phyloP scores from a whole-genome alignment of 2,329 filamentous ascomycete genomes.

The Dactylonectria estremocensis region DNA sequence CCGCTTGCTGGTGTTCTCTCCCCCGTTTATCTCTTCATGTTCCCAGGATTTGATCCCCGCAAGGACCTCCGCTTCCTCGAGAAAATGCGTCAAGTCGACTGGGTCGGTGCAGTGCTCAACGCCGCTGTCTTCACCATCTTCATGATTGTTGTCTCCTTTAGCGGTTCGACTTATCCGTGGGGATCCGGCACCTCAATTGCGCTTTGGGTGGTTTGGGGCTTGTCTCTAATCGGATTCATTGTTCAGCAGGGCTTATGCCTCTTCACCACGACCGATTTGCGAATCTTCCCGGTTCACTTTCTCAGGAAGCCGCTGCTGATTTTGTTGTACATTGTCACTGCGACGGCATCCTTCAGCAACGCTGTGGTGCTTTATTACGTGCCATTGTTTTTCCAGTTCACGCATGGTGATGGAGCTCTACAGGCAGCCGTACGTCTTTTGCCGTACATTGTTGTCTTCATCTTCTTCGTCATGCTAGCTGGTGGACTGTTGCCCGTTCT shows the following conservation, averaged over 20 bases:
- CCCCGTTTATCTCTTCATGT: constrained; percentile 60
- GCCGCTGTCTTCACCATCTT: constrained; percentile 54
- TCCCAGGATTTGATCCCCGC: constrained; percentile 53
- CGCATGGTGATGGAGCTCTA: constrained; percentile 57
- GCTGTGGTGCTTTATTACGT: constrained; percentile 66
- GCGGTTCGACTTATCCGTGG: constrained; percentile 66
- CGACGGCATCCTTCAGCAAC: constrained; percentile 53
- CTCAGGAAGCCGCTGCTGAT: constrained; percentile 53
- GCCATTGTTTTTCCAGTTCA: constrained; percentile 70
- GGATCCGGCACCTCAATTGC: constrained; percentile 60
- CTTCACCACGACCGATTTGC: constrained; percentile 58
- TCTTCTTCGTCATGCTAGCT: constrained; percentile 52
- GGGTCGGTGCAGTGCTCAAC: constrained; percentile 49
- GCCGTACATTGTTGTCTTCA: constrained; percentile 53
- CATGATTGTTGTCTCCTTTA: constrained; percentile 65
- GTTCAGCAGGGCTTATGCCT: constrained; percentile 63
- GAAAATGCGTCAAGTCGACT: constrained; percentile 49
- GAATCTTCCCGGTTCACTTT: constrained; percentile 23
- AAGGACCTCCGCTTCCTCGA: constrained; percentile 27
- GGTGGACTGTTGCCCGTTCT: constrained; percentile 56
- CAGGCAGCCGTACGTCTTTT: constrained; percentile 58
- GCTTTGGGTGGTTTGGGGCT: constrained; percentile 62
- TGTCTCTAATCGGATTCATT: constrained; percentile 60
- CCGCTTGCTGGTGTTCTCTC: constrained; percentile 56
- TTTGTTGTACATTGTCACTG: constrained; percentile 59